Conservation (phyloP, 1,139 yeast species). For the Magnusiomyces sp. region DNA sequence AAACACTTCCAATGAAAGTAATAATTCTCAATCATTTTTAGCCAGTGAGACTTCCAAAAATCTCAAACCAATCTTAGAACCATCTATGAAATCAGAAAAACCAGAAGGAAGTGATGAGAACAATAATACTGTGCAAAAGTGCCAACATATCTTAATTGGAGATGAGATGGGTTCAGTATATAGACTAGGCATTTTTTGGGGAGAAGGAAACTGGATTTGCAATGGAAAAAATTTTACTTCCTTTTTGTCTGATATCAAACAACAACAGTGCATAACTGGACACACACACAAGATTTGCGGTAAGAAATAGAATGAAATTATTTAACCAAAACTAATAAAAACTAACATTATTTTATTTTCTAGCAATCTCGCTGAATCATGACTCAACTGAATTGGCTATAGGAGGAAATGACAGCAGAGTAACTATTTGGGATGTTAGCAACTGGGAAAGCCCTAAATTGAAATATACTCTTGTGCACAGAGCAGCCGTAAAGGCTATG, state of each 20-base stretch:
- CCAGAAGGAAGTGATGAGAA: background rate
- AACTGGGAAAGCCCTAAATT: constrained; percentile 35
- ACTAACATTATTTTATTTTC: background rate
- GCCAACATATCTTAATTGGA: constrained; percentile 46
- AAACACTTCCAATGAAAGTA: no score
- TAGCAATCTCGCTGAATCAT: constrained; percentile 47
- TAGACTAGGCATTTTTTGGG: constrained; percentile 31
- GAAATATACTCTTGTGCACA: constrained; percentile 45
- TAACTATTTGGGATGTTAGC: constrained; percentile 57
- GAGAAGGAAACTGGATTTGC: constrained; percentile 1
- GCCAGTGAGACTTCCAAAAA: no score
- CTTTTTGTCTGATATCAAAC: constrained; percentile 16
- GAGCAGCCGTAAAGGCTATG: constrained; percentile 75
- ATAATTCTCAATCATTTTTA: no score
- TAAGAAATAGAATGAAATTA: constrained; percentile 4
- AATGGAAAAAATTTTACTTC: background rate
- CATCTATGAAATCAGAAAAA: background rate
- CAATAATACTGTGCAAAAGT: background rate
- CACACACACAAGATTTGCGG: constrained; percentile 15
- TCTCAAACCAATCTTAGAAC: no score
- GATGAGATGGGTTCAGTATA: constrained; percentile 58
- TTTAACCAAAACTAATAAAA: constrained; percentile 19
- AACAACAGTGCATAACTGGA: constrained; percentile 20
- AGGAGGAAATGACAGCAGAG: constrained; percentile 68
- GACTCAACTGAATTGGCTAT: constrained; percentile 48